These are phyloP conservation scores for Tephrocybe sp. DNA, from an alignment of 768 basidiomycete species.

Conservation along the genomic window DNA sequence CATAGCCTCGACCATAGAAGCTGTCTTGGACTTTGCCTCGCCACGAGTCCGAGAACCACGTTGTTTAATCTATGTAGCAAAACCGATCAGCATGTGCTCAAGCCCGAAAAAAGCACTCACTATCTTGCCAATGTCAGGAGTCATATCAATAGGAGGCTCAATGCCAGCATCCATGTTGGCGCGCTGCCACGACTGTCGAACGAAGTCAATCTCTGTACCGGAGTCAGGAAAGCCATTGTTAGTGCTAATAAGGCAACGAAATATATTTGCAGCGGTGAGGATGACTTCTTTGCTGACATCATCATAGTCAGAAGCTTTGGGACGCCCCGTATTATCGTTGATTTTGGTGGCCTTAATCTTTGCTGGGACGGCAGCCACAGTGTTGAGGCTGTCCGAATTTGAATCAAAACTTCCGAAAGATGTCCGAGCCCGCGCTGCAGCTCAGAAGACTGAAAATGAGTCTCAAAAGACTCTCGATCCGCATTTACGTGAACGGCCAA, in stretches of 20 bases:
- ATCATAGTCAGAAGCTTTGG: constrained; percentile 15
- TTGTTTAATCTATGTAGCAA: constrained; percentile 6
- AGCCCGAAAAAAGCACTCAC: constrained; percentile 7
- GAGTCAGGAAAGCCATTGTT: constrained; percentile 20
- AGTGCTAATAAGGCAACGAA: constrained; percentile 17
- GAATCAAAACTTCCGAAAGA: too few relatives aligned
- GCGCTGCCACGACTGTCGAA: constrained; percentile 13
- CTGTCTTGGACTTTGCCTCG: constrained; percentile 18
- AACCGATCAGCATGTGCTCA: not conserved
- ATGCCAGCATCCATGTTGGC: constrained; percentile 11
- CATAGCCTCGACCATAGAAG: constrained; percentile 10
- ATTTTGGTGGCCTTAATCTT: not conserved
- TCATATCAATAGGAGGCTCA: not conserved
- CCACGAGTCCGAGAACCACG: constrained; percentile 20
- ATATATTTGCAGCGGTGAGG: constrained; percentile 13
- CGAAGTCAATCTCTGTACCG: constrained; percentile 8
- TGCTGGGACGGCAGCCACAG: not conserved
- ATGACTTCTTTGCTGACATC: constrained; percentile 17
- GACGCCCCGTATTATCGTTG: constrained; percentile 6
- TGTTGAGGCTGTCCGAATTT: too few relatives aligned
- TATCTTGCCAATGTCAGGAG: constrained; percentile 16
- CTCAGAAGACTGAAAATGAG: too few relatives aligned
- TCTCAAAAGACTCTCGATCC: too few relatives aligned
- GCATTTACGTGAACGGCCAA: too few relatives aligned
- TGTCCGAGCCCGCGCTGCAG: too few relatives aligned